These are phyloP conservation scores for Marchantia polymorpha DNA, from an alignment of 225 moss, liverwort and hornwort species.

Conservation along the genomic window DNA sequence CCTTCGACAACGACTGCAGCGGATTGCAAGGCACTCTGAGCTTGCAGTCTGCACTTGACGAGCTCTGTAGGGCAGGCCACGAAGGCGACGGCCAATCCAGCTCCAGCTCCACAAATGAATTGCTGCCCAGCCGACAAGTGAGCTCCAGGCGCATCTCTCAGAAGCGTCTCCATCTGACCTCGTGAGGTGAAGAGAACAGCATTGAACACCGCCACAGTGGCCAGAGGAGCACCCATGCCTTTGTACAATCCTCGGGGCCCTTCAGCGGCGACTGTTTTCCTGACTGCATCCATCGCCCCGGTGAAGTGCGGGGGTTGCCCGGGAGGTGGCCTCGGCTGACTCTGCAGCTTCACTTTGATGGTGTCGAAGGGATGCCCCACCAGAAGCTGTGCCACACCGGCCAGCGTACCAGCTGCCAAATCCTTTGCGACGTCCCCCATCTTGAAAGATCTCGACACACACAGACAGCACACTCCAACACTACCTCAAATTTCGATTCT, in stretches of 20 bases:
- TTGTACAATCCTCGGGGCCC: conserved; percentile 79
- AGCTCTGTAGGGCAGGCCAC: conserved; percentile 51
- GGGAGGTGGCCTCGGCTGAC: conserved; percentile 68
- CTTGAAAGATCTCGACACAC: conserved; percentile 9
- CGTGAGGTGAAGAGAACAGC: conserved; percentile 84
- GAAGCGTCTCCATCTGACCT: conserved; percentile 76
- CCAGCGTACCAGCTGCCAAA: conserved; percentile 84
- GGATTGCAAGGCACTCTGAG: conserved; percentile 72
- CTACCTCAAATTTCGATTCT: not conserved
- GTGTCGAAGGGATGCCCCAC: conserved; percentile 98
- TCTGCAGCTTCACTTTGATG: conserved; percentile 97
- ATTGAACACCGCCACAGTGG: conserved; percentile 86
- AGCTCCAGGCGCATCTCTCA: conserved; percentile 55
- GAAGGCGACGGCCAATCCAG: conserved; percentile 47
- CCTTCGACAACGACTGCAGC: conserved; percentile 24
- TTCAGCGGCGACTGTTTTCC: conserved; percentile 70
- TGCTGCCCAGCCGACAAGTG: conserved; percentile 57
- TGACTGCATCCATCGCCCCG: conserved; percentile 81
- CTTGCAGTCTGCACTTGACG: conserved; percentile 72
- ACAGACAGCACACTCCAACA: not conserved
- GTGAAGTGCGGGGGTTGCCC: conserved; percentile 62
- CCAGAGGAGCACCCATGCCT: conserved; percentile 93
- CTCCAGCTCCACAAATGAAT: conserved; percentile 52
- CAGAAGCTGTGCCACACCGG: conserved; percentile 84
- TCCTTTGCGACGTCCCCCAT: conserved; percentile 80